These are phyloP conservation scores for Arachnomyces sp. DNA, from an alignment of 2,329 filamentous ascomycete genomes.

Conservation along the genomic window DNA sequence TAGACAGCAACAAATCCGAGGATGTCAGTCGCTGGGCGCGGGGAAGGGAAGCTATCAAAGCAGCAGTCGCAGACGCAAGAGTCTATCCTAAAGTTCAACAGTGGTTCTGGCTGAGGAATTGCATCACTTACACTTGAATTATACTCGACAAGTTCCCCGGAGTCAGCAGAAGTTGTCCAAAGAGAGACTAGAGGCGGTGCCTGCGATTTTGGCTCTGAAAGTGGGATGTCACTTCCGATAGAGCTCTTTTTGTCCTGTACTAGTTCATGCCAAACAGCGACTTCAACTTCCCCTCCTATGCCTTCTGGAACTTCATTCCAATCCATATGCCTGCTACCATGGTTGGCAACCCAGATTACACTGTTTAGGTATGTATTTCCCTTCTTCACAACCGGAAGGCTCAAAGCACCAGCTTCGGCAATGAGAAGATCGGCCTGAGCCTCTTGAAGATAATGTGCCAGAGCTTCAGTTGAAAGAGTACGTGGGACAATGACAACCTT, in stretches of 20 bases:
- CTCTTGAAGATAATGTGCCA: conserved; percentile 64
- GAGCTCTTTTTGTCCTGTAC: conserved; percentile 60
- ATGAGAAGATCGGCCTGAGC: conserved; percentile 74
- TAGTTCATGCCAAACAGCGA: conserved; percentile 90
- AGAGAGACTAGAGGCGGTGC: conserved; percentile 40
- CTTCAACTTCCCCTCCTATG: conserved; percentile 64
- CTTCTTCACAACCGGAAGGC: conserved; percentile 65
- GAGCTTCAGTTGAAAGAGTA: conserved; percentile 60
- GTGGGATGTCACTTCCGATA: conserved; percentile 57
- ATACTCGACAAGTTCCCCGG: conserved; percentile 71
- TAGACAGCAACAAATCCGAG: conserved; percentile 76
- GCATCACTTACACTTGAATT: conserved; percentile 51
- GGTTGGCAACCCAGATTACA: conserved; percentile 86
- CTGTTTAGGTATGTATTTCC: conserved; percentile 64
- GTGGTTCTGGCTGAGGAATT: conserved; percentile 1
- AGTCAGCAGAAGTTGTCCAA: conserved; percentile 32
- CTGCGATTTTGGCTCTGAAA: conserved; percentile 47
- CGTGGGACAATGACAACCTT: conserved; percentile 81
- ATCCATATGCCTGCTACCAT: conserved; percentile 85
- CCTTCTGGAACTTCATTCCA: conserved; percentile 85
- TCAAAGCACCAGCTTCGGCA: conserved; percentile 77
- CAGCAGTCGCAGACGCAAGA: conserved; percentile 76
- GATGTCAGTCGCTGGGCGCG: conserved; percentile 63
- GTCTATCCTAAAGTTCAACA: conserved; percentile 44
- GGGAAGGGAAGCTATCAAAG: conserved; percentile 69